These are phyloP conservation scores for Sphaerostilbella broomeana DNA, from an alignment of 2,329 filamentous ascomycete species.

Conservation along the genomic window DNA sequence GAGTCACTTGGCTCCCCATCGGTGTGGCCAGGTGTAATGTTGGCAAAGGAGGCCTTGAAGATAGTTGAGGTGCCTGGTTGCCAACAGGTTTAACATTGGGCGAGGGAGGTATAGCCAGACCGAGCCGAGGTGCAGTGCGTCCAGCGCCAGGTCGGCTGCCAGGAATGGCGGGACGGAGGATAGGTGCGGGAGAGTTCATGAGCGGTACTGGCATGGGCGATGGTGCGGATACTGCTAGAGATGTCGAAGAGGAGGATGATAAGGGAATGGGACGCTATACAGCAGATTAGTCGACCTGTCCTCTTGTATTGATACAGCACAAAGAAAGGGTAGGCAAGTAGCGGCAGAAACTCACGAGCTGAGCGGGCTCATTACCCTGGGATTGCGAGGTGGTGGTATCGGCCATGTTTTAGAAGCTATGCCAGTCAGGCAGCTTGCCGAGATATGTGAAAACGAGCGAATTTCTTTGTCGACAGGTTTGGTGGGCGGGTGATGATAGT, in stretches of 20 bases:
- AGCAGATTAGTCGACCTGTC: conserved; percentile 6
- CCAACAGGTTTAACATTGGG: conserved; percentile 73
- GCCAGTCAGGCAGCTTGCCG: conserved; percentile 14
- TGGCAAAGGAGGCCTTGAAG: conserved; percentile 55
- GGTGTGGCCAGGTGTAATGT: conserved; percentile 80
- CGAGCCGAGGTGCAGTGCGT: conserved; percentile 68
- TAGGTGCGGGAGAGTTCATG: conserved; percentile 71
- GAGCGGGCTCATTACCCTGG: conserved; percentile 16
- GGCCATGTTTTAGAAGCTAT: conserved; percentile 20
- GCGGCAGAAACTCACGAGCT: conserved; percentile 16
- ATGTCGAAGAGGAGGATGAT: conserved; percentile 8
- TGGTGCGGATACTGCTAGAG: conserved; percentile 24
- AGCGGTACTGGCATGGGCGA: conserved; percentile 39
- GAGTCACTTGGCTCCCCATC: conserved; percentile 69
- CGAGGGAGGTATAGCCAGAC: conserved; percentile 83
- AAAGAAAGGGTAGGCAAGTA: conserved; percentile 2
- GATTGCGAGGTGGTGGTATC: conserved; percentile 20
- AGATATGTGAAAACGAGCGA: conserved; percentile 7
- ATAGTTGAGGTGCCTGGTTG: conserved; percentile 35
- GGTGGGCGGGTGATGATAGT: conserved; percentile 1
- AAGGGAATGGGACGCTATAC: conserved; percentile 8
- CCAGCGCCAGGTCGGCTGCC: conserved; percentile 57
- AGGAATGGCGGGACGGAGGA: conserved; percentile 76
- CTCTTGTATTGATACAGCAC: conserved; percentile 1
- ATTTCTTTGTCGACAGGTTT: no score